phyloP scores from a whole-genome alignment of 352 stramenopile genomes.

The Phytophthora foliorum region DNA sequence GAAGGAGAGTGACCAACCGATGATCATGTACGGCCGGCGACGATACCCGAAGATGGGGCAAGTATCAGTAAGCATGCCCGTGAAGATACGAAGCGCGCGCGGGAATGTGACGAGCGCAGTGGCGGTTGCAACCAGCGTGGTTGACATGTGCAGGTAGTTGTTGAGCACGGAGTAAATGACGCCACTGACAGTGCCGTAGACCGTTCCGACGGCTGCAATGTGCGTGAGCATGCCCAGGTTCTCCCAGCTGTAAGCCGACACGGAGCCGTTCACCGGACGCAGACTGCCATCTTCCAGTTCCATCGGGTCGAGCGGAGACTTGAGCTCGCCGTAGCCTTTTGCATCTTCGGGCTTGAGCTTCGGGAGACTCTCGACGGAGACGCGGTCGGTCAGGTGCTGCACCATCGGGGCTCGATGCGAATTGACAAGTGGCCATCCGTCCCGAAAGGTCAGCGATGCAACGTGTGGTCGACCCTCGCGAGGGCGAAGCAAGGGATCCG shows the following conservation, averaged over 20 bases:
- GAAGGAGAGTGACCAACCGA: conserved; percentile 52
- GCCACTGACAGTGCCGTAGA: conserved; percentile 37
- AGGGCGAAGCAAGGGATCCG: conserved; percentile 1
- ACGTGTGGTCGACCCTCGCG: not conserved
- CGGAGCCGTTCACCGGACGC: conserved; percentile 13
- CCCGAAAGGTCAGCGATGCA: conserved; percentile 1
- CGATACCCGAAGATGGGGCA: conserved; percentile 77
- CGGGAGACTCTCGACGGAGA: conserved; percentile 16
- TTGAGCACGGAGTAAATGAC: conserved; percentile 56
- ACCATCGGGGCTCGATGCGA: conserved; percentile 8
- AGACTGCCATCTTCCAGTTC: conserved; percentile 15
- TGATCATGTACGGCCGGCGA: conserved; percentile 75
- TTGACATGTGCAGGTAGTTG: conserved; percentile 59
- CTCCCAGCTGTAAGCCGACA: conserved; percentile 19
- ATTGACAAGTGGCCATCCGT: conserved; percentile 14
- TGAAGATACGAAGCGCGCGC: conserved; percentile 51
- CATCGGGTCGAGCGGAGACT: conserved; percentile 5
- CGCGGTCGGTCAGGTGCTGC: conserved; percentile 19
- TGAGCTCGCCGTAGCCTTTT: conserved; percentile 8
- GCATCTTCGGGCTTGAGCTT: conserved; percentile 5
- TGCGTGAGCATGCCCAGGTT: conserved; percentile 52
- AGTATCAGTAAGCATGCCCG: conserved; percentile 72
- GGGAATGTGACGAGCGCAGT: conserved; percentile 48
- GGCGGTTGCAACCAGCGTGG: conserved; percentile 46
- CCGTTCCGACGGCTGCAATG: conserved; percentile 38